Base-by-base conservation (phyloP, 495 filamentous ascomycete genomes). In the Ramalina peruviana region DNA sequence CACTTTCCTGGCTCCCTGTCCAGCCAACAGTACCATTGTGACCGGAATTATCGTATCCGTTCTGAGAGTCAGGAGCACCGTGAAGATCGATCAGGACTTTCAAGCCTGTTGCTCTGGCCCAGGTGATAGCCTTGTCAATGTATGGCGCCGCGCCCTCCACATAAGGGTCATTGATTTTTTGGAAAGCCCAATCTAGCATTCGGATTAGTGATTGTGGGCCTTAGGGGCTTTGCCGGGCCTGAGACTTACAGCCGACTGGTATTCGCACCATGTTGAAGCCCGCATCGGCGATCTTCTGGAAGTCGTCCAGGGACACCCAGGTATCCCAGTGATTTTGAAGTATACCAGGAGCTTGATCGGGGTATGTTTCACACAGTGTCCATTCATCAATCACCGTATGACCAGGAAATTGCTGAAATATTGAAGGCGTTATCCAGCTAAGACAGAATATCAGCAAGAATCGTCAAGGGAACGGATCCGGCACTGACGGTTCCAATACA, bases 261-360 rank as follows among this genome's bases (percentile, higher is more conserved):
- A 74, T 71, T 9, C 71, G 64, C n/a, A 74, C 64, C 7, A 67
- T 45, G 54, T 74, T 74, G 66, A 74, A 71, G 1, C 71, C 71
- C 17, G 65, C 60, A 13, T 60, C 44, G 11, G 56, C 55, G 43
- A 74, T 74, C 40, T 61, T 67, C 48, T 71, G 58, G 53, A 74
- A 67, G 60, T 89, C 85, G 33, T 63, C 67, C 50, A 75, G 61
- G 4, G 75, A 80, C 56, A 86, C 77, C 68, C 75, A 88, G 50
- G 62, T 67, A 49, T 62, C 59, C 80, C 80, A 84, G 57, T 84
- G 80, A 36, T 67, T 40, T 3, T 65, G 58, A 40, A 84, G 63
- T 17, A 67, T 64, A 25, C 57, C 50, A 17, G 63, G 58, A 25
- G 76, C 76, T 40, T 65, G 65, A 40, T 68, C 67, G 53, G 36